phyloP scores from a whole-genome alignment of 169 alveolate species.

The Condylostoma magnum region DNA sequence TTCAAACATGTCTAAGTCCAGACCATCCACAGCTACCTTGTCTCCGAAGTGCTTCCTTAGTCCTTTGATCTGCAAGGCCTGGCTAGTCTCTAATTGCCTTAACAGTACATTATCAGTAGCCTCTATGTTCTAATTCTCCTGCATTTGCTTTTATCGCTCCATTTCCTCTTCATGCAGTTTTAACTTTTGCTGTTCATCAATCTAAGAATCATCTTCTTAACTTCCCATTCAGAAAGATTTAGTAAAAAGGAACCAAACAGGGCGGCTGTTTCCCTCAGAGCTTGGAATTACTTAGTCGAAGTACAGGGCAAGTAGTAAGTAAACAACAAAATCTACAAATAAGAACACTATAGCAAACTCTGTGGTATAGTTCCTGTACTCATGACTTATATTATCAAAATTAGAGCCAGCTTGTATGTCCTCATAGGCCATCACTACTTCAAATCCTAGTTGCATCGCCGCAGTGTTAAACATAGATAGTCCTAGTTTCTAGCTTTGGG shows the following conservation, averaged over 20 bases:
- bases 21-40: constrained; percentile 59
- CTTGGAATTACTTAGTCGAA: constrained; percentile 26
- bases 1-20: constrained; percentile 41
- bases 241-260: constrained; percentile 34
- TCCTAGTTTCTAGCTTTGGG: neutral
- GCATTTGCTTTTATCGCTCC: too few species aligned
- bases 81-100: constrained; percentile 42
- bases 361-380: constrained; percentile 38
- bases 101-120: neutral
- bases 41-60: constrained; percentile 49
- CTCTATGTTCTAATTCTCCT: constrained; percentile 1
- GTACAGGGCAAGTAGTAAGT: constrained; percentile 26
- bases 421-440: neutral
- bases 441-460: neutral
- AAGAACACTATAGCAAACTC: constrained; percentile 29
- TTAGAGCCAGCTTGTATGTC: neutral
- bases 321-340: constrained; percentile 26
- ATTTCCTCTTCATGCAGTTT: too few species aligned
- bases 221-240: constrained; percentile 34
- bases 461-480: constrained; percentile 4
- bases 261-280: constrained; percentile 20
- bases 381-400: neutral
- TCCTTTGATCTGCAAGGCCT: constrained; percentile 41
- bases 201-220: too few species aligned
- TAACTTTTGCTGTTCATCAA: too few species aligned